Percentiles rank a stretch among this genome's conserved stretches.
These are phyloP conservation scores for Russula compacta DNA, from an alignment of 768 basidiomycete species.

Conservation along the genomic window DNA sequence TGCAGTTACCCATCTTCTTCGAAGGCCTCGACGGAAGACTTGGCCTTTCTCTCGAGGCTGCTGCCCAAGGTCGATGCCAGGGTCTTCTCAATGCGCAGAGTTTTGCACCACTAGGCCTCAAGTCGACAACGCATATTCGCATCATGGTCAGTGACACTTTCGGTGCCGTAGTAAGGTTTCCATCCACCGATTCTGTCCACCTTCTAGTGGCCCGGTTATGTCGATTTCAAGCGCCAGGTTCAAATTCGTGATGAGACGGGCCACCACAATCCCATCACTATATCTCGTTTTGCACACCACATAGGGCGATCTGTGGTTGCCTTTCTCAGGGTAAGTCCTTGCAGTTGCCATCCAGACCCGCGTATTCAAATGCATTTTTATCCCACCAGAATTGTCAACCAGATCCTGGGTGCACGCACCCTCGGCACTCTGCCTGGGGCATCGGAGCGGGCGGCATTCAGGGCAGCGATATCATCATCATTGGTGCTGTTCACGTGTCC, in stretches of 20 bases:
- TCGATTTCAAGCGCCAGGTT: constrained; percentile 5
- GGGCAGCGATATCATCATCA: background rate
- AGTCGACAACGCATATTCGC: constrained; percentile 2
- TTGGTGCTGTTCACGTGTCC: constrained; percentile 6
- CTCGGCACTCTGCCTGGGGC: background rate
- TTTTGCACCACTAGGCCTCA: background rate
- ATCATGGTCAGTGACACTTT: constrained; percentile 1
- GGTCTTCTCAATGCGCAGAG: background rate
- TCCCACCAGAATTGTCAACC: background rate
- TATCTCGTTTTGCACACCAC: background rate
- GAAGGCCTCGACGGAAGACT: background rate
- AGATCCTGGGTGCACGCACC: background rate
- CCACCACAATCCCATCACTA: background rate
- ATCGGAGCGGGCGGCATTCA: background rate
- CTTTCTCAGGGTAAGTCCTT: background rate
- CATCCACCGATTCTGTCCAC: background rate
- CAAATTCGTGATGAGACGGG: constrained; percentile 6
- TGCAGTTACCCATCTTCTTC: constrained; percentile 13
- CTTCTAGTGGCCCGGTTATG: constrained; percentile 9
- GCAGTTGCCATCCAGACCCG: no score
- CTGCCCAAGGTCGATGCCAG: background rate
- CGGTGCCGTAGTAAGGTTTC: background rate
- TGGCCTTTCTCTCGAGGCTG: constrained; percentile 3
- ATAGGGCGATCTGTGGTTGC: constrained; percentile 5
- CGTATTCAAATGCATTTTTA: background rate